Evolutionary conservation across 2,329 filamentous ascomycete genomes (phyloP), one percentile per base, ranked within the genome.

Genomic region (Fusarium floridanum): DNA sequence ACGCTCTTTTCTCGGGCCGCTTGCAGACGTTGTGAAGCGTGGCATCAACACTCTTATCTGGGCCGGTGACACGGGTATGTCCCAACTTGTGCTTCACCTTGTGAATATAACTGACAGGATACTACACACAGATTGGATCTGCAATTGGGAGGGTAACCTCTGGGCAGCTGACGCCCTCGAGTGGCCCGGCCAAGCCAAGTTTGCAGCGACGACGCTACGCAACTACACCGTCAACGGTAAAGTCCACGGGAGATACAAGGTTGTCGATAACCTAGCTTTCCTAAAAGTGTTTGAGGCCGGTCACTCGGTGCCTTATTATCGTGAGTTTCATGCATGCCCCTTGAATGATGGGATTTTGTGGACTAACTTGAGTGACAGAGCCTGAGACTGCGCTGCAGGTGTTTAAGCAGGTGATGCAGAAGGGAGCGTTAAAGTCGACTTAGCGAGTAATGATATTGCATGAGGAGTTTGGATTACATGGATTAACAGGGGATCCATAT

Each of bases 211-310:
- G 6, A 37, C 67, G 6, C 77, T 24, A 74, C 86, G 14, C 67
- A 78, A 70, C 75, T 91, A 90, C 73, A 88, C 82, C 0, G 85
- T 90, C 3, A 80, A 83, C 48, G 88, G 88, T 1, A 82, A 79
- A 22, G 78, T 84, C 39, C 83, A 81, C 29, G 89, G 88, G 4
- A 82, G 83, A 36, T 89, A 86, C 79, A 90, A 91, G 83, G 84
- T 77, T 0, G 67, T 78, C 5, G 71, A 76, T 4, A 94, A 94
- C 73, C 85, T 91, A 67, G 88, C 86, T 3, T 91, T 90, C 79
- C 85, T 88, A 22, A 84, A 89, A 0, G 86, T 91, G 17, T 91
- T 88, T 76, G 86, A 90, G 75, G 86, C 89, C 2, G 89, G 90
- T 0, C 89, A 91, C 73, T 86, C 89, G 71, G 85, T 89, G 5